phyloP scores from a whole-genome alignment of 2,329 filamentous ascomycete genomes.

The Pyrenochaeta sp. region DNA sequence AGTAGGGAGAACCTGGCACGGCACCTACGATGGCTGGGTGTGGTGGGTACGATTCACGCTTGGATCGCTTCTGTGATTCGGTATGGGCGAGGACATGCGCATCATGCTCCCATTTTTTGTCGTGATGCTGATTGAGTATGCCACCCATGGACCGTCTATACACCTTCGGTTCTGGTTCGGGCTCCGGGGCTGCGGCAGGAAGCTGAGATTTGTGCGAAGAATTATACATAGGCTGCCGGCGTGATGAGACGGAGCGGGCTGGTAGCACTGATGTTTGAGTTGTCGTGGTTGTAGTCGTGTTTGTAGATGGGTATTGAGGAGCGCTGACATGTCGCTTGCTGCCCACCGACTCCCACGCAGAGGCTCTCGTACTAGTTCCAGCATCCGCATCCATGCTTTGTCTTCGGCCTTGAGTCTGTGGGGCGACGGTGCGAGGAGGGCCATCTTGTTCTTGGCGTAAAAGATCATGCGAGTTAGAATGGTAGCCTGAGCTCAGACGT shows the following conservation, averaged over 20 bases:
- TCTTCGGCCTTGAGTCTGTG: conserved; percentile 22
- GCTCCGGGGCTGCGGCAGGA: conserved; percentile 22
- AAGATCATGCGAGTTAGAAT: conserved; percentile 29
- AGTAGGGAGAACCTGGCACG: conserved; percentile 43
- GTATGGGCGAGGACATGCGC: conserved; percentile 39
- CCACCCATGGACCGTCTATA: conserved; percentile 42
- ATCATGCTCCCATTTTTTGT: conserved; percentile 37
- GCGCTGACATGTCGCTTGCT: conserved; percentile 37
- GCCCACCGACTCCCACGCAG: conserved; percentile 33
- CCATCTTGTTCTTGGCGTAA: conserved; percentile 15
- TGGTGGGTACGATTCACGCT: conserved; percentile 43
- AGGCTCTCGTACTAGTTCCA: conserved; percentile 14
- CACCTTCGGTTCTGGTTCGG: conserved; percentile 26
- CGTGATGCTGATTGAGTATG: conserved; percentile 41
- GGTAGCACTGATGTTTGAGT: conserved; percentile 26
- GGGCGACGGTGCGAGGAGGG: conserved; percentile 11
- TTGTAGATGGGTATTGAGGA: conserved; percentile 28
- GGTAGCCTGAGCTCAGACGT: conserved; percentile 31
- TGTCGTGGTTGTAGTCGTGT: conserved; percentile 16
- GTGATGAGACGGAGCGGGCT: conserved; percentile 29
- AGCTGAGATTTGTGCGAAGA: conserved; percentile 46
- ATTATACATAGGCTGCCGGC: conserved; percentile 38
- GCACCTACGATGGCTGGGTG: conserved; percentile 47
- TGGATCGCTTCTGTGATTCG: conserved; percentile 22
- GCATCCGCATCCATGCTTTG: conserved; percentile 32